Conservation (phyloP, 129 eudicot species). For the Lactuca saligna region DNA sequence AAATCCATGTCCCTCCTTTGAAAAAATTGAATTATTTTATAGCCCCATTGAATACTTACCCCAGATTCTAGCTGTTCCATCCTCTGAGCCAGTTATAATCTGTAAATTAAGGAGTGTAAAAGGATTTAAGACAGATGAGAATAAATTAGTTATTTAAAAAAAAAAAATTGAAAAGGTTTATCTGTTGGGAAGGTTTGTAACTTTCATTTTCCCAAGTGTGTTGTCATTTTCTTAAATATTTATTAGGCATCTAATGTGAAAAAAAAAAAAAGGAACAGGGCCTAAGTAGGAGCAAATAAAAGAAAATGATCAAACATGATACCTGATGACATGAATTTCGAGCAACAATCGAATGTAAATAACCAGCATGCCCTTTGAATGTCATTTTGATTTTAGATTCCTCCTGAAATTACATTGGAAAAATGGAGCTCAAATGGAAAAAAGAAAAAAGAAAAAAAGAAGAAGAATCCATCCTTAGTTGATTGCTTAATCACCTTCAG, state of each 20-base stretch:
- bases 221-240: too few relatives aligned
- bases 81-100: constrained; percentile 97
- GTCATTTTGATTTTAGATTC: constrained; percentile 57
- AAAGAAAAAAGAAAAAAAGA: not conserved
- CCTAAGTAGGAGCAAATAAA: not conserved
- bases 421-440: not conserved
- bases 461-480: not conserved
- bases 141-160: too few relatives aligned
- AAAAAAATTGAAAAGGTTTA: too few relatives aligned
- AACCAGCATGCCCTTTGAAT: constrained; percentile 85
- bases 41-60: too few relatives aligned
- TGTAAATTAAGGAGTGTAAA: constrained; percentile 39
- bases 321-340: constrained; percentile 80
- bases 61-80: constrained; percentile 93
- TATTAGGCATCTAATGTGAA: too few relatives aligned
- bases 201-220: too few relatives aligned
- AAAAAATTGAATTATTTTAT: too few relatives aligned
- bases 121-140: too few relatives aligned
- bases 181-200: too few relatives aligned
- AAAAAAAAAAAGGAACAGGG: not conserved
- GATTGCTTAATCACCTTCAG: constrained; percentile 30
- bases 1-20: too few relatives aligned
- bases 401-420: constrained; percentile 50
- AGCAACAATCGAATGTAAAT: constrained; percentile 72
- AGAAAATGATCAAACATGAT: constrained; percentile 3